Conservation (phyloP, 805 yeast species). For the Wickerhamiella dianesei region DNA sequence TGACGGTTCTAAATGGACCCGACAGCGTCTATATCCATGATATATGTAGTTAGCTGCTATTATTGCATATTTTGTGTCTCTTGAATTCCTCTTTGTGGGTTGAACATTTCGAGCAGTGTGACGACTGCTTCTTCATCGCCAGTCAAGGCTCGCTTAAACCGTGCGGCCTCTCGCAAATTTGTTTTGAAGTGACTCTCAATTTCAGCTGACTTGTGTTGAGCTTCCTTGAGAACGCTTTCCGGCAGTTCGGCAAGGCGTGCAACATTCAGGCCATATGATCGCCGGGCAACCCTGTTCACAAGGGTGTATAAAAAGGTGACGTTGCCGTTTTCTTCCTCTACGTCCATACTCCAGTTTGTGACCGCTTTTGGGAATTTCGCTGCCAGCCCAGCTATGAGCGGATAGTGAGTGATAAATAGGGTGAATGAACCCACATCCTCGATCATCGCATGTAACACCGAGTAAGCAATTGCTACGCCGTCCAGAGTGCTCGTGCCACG, state of each 20-base stretch:
- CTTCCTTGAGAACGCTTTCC: conserved; percentile 15
- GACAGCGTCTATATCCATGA: neutral
- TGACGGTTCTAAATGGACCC: neutral
- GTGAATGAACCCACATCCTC: conserved; percentile 37
- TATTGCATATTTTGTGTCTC: neutral
- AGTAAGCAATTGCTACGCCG: conserved; percentile 69
- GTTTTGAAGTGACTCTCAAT: conserved; percentile 12
- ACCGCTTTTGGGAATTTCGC: conserved; percentile 29
- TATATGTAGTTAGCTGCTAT: neutral
- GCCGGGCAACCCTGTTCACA: conserved; percentile 37
- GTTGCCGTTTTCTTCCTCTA: conserved; percentile 26
- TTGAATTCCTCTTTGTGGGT: neutral
- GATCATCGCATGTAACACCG: conserved; percentile 50
- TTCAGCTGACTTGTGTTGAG: conserved; percentile 19
- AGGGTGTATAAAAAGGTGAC: conserved; percentile 42
- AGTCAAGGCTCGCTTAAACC: neutral
- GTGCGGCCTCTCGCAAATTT: neutral
- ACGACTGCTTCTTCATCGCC: neutral
- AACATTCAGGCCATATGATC: conserved; percentile 75
- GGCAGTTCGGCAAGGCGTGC: conserved; percentile 59
- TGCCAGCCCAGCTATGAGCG: conserved; percentile 44
- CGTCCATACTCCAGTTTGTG: conserved; percentile 63
- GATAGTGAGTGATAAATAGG: conserved; percentile 76
- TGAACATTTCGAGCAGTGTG: neutral
- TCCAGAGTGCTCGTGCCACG: conserved; percentile 63